Evolutionary conservation across 768 basidiomycete species (phyloP).

Genomic region (Serendipita sp.): DNA sequence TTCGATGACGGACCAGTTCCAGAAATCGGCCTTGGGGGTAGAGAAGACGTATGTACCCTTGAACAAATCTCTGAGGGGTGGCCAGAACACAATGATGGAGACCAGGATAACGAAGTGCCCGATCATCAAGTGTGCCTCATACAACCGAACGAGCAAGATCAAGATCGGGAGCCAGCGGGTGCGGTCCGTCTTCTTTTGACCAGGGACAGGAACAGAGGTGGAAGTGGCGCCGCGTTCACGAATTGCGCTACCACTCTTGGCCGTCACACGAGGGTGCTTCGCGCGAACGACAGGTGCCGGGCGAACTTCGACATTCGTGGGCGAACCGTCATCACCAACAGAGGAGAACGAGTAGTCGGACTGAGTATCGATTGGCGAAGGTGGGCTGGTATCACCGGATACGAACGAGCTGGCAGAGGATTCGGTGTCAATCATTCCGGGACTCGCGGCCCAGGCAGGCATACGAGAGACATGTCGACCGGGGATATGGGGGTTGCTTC

Average conservation of each 20-base stretch:
- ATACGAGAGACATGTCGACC: neutral
- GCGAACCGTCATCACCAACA: conserved; percentile 13
- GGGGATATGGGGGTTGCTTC: neutral
- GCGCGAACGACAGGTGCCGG: conserved; percentile 11
- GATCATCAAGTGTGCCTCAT: conserved; percentile 19
- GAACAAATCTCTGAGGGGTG: conserved; percentile 10
- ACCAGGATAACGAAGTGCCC: conserved; percentile 15
- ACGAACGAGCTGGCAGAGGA: neutral
- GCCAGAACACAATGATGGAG: conserved; percentile 7
- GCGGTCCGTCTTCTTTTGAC: neutral
- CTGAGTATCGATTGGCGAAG: neutral
- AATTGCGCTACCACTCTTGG: neutral
- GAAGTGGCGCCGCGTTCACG: neutral
- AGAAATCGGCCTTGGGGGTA: conserved; percentile 5
- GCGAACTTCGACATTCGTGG: conserved; percentile 11
- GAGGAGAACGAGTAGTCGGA: conserved; percentile 2
- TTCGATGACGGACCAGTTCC: conserved; percentile 4
- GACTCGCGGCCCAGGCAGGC: neutral
- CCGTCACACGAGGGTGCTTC: neutral
- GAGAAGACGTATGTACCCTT: conserved; percentile 1
- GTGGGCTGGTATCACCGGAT: neutral
- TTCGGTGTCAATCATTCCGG: neutral
- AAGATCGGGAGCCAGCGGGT: conserved; percentile 6
- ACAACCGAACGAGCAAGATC: conserved; percentile 13
- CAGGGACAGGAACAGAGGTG: neutral